phyloP scores from a whole-genome alignment of 352 stramenopile genomes.

The Phytopythium montanum region DNA sequence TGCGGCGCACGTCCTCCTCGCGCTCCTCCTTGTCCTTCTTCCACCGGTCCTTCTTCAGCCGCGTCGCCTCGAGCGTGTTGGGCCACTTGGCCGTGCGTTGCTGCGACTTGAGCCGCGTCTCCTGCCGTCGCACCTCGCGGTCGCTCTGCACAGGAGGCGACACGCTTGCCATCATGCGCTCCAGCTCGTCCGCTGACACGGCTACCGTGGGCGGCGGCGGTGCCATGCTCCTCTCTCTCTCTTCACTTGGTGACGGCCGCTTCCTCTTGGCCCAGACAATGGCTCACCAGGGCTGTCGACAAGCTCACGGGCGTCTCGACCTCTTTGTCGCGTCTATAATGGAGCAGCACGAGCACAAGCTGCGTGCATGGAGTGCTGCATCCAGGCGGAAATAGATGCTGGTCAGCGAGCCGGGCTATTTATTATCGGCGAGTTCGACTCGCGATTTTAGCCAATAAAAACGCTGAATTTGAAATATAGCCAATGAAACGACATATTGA shows the following conservation, averaged over 20 bases:
- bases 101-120: constrained; percentile 41
- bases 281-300: not conserved
- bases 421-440: not conserved
- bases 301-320: not conserved
- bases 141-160: constrained; percentile 62
- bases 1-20: constrained; percentile 67
- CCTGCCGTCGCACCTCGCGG: constrained; percentile 53
- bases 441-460: too few species aligned
- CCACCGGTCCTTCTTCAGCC: constrained; percentile 88
- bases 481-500: too few species aligned
- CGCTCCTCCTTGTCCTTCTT: constrained; percentile 89
- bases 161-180: constrained; percentile 70
- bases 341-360: not conserved
- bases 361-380: not conserved
- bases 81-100: constrained; percentile 85
- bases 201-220: constrained; percentile 39
- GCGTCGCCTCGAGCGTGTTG: constrained; percentile 90
- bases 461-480: too few species aligned
- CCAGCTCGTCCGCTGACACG: constrained; percentile 55
- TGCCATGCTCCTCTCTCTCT: constrained; percentile 30
- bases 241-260: too few species aligned
- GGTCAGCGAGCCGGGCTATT: not conserved
- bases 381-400: not conserved
- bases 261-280: not conserved
- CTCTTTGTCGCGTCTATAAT: not conserved